Conservation (phyloP, 2,329 filamentous ascomycete species). For the Pseudogymnoascus sp. region DNA sequence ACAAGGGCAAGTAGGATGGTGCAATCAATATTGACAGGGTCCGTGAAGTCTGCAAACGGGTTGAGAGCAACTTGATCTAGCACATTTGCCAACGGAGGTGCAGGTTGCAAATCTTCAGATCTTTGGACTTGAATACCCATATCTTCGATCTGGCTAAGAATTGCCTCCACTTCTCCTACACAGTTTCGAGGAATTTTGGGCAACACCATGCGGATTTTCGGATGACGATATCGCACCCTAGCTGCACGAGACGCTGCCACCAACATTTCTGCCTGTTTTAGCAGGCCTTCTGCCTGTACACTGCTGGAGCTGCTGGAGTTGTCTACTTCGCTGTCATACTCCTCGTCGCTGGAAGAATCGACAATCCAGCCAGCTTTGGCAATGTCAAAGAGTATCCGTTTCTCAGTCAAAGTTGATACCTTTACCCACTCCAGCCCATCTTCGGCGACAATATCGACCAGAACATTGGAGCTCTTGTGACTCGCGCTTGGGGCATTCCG, state of each 20-base stretch:
- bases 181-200: constrained; percentile 46
- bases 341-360: constrained; percentile 34
- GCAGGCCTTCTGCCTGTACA: constrained; percentile 41
- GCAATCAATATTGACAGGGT: constrained; percentile 47
- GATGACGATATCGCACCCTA: constrained; percentile 50
- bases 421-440: constrained; percentile 60
- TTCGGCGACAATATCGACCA: constrained; percentile 56
- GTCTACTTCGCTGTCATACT: constrained; percentile 33
- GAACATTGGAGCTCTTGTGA: constrained; percentile 31
- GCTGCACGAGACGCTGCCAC: constrained; percentile 46
- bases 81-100: constrained; percentile 17
- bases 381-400: constrained; percentile 56
- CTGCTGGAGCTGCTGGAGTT: constrained; percentile 32
- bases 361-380: constrained; percentile 58
- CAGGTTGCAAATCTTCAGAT: constrained; percentile 18
- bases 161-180: constrained; percentile 44
- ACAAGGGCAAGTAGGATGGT: constrained; percentile 60
- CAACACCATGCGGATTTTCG: constrained; percentile 50
- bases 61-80: constrained; percentile 30
- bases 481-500: constrained; percentile 10
- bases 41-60: constrained; percentile 30
- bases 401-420: constrained; percentile 56
- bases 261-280: constrained; percentile 52
- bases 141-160: constrained; percentile 46
- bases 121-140: constrained; percentile 32